phyloP scores from a whole-genome alignment of 1,284 basidiomycete species.

The Trichosporon ovoides region DNA sequence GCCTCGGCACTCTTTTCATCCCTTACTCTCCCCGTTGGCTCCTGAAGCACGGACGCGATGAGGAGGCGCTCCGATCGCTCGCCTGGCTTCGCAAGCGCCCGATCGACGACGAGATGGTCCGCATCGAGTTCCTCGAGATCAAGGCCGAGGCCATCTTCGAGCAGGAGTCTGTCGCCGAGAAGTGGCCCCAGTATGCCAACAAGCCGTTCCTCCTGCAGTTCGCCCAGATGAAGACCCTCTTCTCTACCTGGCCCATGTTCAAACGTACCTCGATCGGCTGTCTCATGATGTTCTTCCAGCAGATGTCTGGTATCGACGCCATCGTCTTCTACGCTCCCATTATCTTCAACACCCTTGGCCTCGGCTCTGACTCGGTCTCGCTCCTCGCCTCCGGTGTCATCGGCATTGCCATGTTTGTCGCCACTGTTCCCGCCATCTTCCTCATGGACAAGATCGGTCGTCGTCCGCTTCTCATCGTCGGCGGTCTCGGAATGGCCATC shows the following conservation, averaged over 20 bases:
- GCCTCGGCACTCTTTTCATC: slow-evolving; percentile 49
- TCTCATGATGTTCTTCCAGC: slow-evolving; percentile 45
- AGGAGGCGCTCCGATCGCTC: slow-evolving; percentile 62
- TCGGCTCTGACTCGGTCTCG: slow-evolving; percentile 30
- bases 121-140: slow-evolving; percentile 73
- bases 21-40: slow-evolving; percentile 59
- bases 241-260: slow-evolving; percentile 25
- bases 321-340: slow-evolving; percentile 26
- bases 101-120: slow-evolving; percentile 59
- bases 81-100: slow-evolving; percentile 57
- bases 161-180: slow-evolving; percentile 15
- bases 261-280: slow-evolving; percentile 42
- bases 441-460: slow-evolving; percentile 32
- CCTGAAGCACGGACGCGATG: slow-evolving; percentile 58
- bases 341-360: slow-evolving; percentile 24
- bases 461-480: slow-evolving; percentile 24
- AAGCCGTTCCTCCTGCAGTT: slow-evolving; percentile 15
- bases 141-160: slow-evolving; percentile 63
- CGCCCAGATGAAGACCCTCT: slow-evolving; percentile 17
- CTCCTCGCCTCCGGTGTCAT: slow-evolving; percentile 44
- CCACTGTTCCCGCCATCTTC: slow-evolving; percentile 34
- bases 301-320: slow-evolving; percentile 35
- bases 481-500: slow-evolving; percentile 24
- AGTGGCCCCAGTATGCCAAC: slow-evolving; percentile 18
- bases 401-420: slow-evolving; percentile 39